Base-by-base conservation (phyloP, 2,329 filamentous ascomycete species). In the Phialophora macrospora region DNA sequence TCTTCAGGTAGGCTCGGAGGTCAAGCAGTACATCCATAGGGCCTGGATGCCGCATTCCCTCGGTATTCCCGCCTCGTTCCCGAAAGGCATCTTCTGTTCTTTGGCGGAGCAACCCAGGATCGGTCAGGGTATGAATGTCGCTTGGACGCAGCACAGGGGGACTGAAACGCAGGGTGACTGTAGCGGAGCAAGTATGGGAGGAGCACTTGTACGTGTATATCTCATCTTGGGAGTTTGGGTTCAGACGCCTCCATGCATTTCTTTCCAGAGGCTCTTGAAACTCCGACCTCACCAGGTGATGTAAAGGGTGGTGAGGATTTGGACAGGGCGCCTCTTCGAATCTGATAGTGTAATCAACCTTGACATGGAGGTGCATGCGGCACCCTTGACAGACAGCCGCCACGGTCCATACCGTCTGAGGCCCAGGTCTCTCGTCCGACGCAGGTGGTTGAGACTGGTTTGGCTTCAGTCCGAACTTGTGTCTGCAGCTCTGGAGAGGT, bases 381-480 rank as follows among this genome's bases (percentile, higher is more conserved):
- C 89, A 91, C 65, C 79, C 80, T 63, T 80, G 77, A 75, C 89
- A 91, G 69, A 87, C 82, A 3, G 87, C 82, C 17, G 87, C 84
- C 30, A 89, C 79, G 70, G 82, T 86, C 73, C 85, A 87, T 55
- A 80, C 73, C 2, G 81, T 81, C 63, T 83, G 81, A 11, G 77
- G 74, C 20, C 63, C 72, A 54, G 77, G 76, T 65, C 73, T 74
- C 58, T 77, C 75, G 20, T 77, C 77, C 51, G 79, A 74, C 11
- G 75, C 74, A 5, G 83, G 80, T 28, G 83, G 73, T 34, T 78
- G 75, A 61, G 83, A 86, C 74, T 89, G 86, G 54, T 80, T 78
- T 22, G 77, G 67, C 73, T 90, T 90, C 54, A 79, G 79, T 52
- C 82, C 79, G 73, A 89, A 87, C 30, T 79, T 77, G 77, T 91